Evolutionary conservation across 169 alveolate species (phyloP).

Genomic region (Plasmodium coatneyi): DNA sequence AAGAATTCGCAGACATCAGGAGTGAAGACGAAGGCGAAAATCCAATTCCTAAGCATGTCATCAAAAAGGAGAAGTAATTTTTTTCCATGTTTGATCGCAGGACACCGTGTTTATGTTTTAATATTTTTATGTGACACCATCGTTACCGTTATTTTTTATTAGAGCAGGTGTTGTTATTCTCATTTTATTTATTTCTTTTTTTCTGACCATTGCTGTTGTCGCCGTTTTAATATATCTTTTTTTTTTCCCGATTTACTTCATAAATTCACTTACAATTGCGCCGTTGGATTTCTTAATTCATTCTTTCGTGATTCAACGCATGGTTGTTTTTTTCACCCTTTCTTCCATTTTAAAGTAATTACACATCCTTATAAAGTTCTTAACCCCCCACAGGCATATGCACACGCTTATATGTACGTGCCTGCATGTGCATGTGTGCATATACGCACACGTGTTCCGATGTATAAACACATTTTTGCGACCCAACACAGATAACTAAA

Average conservation of each 20-base stretch:
- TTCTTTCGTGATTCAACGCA: background rate
- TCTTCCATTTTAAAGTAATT: background rate
- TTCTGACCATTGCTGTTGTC: background rate
- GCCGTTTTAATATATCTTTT: background rate
- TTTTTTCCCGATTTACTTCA: background rate
- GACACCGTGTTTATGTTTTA: background rate
- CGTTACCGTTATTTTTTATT: background rate
- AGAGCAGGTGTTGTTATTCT: background rate
- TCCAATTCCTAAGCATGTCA: background rate
- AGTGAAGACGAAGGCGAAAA: slow-evolving; percentile 62
- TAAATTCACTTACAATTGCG: background rate
- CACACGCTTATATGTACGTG: background rate
- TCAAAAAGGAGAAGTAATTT: slow-evolving; percentile 4
- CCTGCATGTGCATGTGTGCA: background rate
- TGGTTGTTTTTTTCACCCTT: background rate
- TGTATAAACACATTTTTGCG: background rate
- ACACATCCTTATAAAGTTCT: background rate
- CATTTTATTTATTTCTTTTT: no score
- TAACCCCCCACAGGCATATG: background rate
- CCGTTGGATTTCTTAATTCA: background rate
- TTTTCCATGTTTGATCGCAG: background rate
- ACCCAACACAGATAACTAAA: background rate
- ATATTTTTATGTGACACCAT: background rate
- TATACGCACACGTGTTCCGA: background rate
- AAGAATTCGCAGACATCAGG: slow-evolving; percentile 30